Base-by-base conservation (phyloP, 352 stramenopile species). In the Pythium oligandrum region DNA sequence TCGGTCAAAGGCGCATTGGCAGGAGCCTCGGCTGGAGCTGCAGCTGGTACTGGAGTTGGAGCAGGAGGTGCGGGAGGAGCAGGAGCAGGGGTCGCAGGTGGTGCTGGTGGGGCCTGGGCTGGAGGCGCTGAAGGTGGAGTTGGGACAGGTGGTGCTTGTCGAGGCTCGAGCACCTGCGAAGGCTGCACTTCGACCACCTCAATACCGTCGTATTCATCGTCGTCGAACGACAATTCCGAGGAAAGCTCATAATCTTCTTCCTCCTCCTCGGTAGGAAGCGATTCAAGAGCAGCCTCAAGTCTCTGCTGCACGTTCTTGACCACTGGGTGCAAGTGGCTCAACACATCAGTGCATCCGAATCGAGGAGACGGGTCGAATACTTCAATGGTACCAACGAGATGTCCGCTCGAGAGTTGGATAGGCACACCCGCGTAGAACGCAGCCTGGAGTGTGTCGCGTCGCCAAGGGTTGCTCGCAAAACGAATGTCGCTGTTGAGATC, bases 381-480 rank as follows among this genome's bases (percentile, higher is more conserved):
- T 47, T 93, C 83, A 33, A 93, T 63, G 3, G 68, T 64, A 26
- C 83, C 83, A 35, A 93, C 68, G 17, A 80, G 80, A 55, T 85
- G 71, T 35, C 81, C 80, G 32, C 83, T 88, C 31, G 70, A 73
- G 6, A 93, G 71, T 37, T 76, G 72, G 17, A 95, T 44, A 26
- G 86, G 86, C 40, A 92, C 92, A 10, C 83, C 87, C 1, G 80
- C 83, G 51, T 95, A 94, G 43, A 95, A 94, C 1, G 54, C 57
- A 7, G 75, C 64, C 32, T 70, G 66, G 4, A 85, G 56, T 39
- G 55, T 39, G 38, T 88, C 67, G 26, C 71, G 64, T 38, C 75
- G 71, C 68, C 73, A 89, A 42, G 66, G 56, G 53, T 92, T 93
- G 4, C 60, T 65, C 0, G 70, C 53, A 44, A 93, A 93, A 12